Evolutionary conservation across 306 rosid species (phyloP), one percentile per base, ranked within the genome.

Genomic region (Abrus precatorius): DNA sequence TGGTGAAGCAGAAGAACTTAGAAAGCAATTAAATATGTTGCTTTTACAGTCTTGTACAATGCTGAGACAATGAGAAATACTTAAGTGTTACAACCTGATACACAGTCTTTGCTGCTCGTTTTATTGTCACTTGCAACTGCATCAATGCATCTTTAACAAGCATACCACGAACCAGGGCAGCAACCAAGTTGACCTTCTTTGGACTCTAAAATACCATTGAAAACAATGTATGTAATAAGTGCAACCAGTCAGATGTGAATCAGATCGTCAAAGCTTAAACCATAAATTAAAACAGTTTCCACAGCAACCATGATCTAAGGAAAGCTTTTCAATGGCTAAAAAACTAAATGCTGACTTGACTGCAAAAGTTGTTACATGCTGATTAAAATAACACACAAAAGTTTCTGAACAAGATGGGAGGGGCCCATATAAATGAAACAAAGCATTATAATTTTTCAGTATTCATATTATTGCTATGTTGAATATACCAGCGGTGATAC

Each of bases 111-210:
- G 97, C 45, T 54, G 99, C 99, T 82, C 99, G 89, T 89, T 95
- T 95, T 28, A 93, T 75, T 7, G 94, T 90, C 80, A 95, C 83
- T 88, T 95, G 94, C 88, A 93, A 84, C 88, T 95, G 99, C 86
- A 93, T 34, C 80, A 93, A 84, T 70, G 99, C 99, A 87, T 95
- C 99, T 82, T 95, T 97, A 80, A 95, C 99, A 52, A 92, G 99
- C 99, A 95, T 95, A 30, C 99, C 99, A 80, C 98, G 97, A 40
- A 93, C 94, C 72, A 93, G 81, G 60, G 95, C 94, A 83, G 97
- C 98, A 69, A 95, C 98, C 93, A 95, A 88, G 90, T 95, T 95
- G 77, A 93, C 81, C 89, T 95, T 95, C 90, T 93, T 95, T 49
- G 98, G 99, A 86, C 97, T 93, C 98, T 95, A 83, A 81, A 69